phyloP scores from a whole-genome alignment of 495 filamentous ascomycete species.

The Aspergillus incahuasiensis region DNA sequence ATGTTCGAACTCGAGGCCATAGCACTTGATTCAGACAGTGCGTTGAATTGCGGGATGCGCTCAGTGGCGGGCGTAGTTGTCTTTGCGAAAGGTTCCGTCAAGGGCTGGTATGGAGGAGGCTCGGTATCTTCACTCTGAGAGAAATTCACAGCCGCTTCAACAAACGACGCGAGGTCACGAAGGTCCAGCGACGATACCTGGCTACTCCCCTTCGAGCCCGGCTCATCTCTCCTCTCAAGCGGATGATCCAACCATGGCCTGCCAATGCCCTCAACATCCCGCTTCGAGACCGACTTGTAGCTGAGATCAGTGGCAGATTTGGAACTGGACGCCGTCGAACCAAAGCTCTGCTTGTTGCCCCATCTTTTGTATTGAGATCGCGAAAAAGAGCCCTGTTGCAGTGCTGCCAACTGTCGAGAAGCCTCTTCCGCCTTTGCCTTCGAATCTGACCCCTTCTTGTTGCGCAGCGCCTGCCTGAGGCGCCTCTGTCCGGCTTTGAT shows the following conservation, averaged over 20 bases:
- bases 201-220: constrained; percentile 15
- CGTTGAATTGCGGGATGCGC: neutral
- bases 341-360: constrained; percentile 12
- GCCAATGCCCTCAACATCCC: constrained; percentile 39
- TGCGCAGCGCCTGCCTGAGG: constrained; percentile 36
- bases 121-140: constrained; percentile 25
- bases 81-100: neutral
- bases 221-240: constrained; percentile 14
- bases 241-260: constrained; percentile 38
- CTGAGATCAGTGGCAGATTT: constrained; percentile 16
- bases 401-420: constrained; percentile 30
- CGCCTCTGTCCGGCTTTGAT: constrained; percentile 41
- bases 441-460: constrained; percentile 26
- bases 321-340: constrained; percentile 10
- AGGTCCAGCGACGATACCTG: constrained; percentile 33
- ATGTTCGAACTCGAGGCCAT: neutral
- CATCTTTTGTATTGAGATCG: constrained; percentile 6
- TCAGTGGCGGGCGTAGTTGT: neutral
- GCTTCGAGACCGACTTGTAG: constrained; percentile 29
- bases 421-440: constrained; percentile 28
- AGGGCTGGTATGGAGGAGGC: constrained; percentile 30
- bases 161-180: constrained; percentile 32
- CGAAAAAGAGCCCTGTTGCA: constrained; percentile 36
- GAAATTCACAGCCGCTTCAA: constrained; percentile 33
- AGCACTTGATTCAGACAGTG: neutral